Base-by-base conservation (phyloP, 345 rosid genomes). In the Clarkia xantiana region DNA sequence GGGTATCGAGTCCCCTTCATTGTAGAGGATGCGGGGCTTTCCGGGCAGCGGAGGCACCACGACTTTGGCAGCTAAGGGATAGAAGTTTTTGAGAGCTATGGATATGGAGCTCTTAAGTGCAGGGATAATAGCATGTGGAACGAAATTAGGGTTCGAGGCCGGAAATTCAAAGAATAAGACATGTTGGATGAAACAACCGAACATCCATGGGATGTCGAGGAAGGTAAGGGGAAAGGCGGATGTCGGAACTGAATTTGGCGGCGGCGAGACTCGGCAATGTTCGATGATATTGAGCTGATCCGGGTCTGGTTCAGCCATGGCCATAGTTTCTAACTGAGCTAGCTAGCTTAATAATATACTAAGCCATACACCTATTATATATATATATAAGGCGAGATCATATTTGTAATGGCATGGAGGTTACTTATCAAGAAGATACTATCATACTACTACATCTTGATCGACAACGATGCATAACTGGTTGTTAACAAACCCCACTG, bases 91-190 rank as follows among this genome's bases (percentile, higher is more conserved):
- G 11, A 53, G 59, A 2, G 67, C 52, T 0, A 8, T 11, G 9
- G 60, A 52, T 14, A 48, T 59, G 7, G 62, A 66, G 42, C 19
- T 22, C 34, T 53, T 56, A 42, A 61, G 38, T 12, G 36, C 38
- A 36, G 64, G 56, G 14, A 65, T 38, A 45, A 59, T 10, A 9
- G 60, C n/a, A n/a, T n/a, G n/a, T n/a, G 49, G 40, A 51, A 20
- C 11, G 51, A 80, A 70, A 29, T 53, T 39, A 3, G 43, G 25
- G 7, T 70, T 63, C 25, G 74, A 52, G 49, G 51, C 39, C 0
- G 56, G 56, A 57, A 57, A 59, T 50, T 67, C 29, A 14, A 58
- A 79, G 63, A 79, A 70, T 51, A 64, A 63, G 38, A 64, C 25
- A 17, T 52, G 48, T 10, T 62, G 61, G 19, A 41, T 11, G 22